These are phyloP conservation scores for Ascoidea tarda DNA, from an alignment of 805 yeast genomes.

Conservation along the genomic window DNA sequence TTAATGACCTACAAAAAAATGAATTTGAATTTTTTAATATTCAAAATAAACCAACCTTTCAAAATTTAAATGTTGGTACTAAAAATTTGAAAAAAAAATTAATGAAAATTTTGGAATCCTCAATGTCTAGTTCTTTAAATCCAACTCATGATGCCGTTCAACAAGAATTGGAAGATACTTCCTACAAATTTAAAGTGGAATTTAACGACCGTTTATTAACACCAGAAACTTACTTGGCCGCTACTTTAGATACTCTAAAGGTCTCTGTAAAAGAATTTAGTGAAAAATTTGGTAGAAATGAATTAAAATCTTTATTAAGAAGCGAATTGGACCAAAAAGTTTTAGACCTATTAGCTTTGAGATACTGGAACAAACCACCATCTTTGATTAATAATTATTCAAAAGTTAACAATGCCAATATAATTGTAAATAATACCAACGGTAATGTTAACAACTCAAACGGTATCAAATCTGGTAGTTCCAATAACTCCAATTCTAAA, in stretches of 20 bases:
- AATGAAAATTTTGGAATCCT: slow-evolving; percentile 74
- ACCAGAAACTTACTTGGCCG: slow-evolving; percentile 88
- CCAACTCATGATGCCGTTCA: slow-evolving; percentile 82
- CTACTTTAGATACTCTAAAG: slow-evolving; percentile 78
- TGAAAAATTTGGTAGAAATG: slow-evolving; percentile 68
- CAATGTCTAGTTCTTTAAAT: slow-evolving; percentile 79
- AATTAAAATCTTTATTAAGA: slow-evolving; percentile 64
- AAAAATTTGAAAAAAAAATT: slow-evolving; percentile 61
- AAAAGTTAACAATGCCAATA: slow-evolving; percentile 22
- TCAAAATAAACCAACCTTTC: slow-evolving; percentile 42
- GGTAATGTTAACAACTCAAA: slow-evolving; percentile 4
- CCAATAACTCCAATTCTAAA: slow-evolving; percentile 9
- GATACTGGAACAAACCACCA: slow-evolving; percentile 78
- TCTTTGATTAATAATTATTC: slow-evolving; percentile 9
- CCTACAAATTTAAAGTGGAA: slow-evolving; percentile 89
- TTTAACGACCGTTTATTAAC: slow-evolving; percentile 90
- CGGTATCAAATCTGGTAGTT: background rate
- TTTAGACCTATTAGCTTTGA: slow-evolving; percentile 71
- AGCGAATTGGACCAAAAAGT: slow-evolving; percentile 83
- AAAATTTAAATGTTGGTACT: slow-evolving; percentile 64
- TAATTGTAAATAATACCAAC: too few relatives aligned
- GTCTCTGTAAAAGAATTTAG: slow-evolving; percentile 78
- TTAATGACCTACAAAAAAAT: slow-evolving; percentile 9
- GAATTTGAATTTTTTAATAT: slow-evolving; percentile 39
- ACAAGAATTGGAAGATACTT: slow-evolving; percentile 84